Base-by-base conservation (phyloP, 495 filamentous ascomycete species). In the Podospora bellae-mahoneyi region DNA sequence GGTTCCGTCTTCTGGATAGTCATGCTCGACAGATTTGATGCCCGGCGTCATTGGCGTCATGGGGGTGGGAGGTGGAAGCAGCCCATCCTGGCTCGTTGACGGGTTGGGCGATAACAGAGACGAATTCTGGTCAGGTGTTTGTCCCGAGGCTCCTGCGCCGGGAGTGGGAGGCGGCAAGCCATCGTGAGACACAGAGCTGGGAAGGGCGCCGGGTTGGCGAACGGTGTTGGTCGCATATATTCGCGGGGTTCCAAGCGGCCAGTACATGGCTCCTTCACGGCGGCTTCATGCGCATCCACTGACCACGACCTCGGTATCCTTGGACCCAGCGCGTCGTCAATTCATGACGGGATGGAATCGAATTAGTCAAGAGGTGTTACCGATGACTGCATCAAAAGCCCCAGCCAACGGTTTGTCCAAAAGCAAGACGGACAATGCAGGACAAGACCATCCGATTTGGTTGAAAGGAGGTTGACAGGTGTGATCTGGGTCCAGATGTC, bases 221-320 rank as follows among this genome's bases (percentile, higher is more conserved):
- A 74, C 78, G 69, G 74, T 84, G 78, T 74, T 82, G 66, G 90
- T 90, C 78, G 91, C 90, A 85, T 94, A 96, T 75, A 96, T 90
- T 79, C 89, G 85, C 68, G 94, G 93, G 69, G 93, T 91, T 78
- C 92, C 93, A 81, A 95, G 85, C 73, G 94, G 94, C 94, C 94
- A 97, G 85, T 97, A 97, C 94, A 97, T 97, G 85, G 85, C 73
- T 75, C 57, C 64, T 60, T 74, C 72, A 75, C 66, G 73, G 74
- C 68, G 73, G 71, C 69, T 66, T 74, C 73, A 70, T 71, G 67
- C 63, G 67, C 74, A 74, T 78, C 53, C 65, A 64, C 70, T 69
- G 73, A 76, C 53, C 65, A 64, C 68, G 64, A 56, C 57, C 64
- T 71, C 57, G 53, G 23, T n/a, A 53, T n/a, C 20, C 55, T 32